Conservation (phyloP, 1,139 yeast species). For the Candida albicans region DNA sequence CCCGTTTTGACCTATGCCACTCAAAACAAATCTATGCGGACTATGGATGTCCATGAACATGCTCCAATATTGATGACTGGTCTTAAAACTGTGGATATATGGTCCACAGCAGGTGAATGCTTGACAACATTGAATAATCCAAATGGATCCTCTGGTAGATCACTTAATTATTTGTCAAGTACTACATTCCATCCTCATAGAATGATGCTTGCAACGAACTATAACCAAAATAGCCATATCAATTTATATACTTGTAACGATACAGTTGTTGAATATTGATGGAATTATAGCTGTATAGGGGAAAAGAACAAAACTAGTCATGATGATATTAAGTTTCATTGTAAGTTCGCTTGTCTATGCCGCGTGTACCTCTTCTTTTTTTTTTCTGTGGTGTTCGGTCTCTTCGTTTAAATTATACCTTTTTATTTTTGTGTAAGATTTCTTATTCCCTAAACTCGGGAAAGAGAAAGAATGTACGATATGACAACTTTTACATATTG, state of each 20-base stretch:
- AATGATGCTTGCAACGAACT: slow-evolving; percentile 87
- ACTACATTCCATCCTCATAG: slow-evolving; percentile 90
- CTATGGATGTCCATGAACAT: slow-evolving; percentile 88
- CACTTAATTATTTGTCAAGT: slow-evolving; percentile 58
- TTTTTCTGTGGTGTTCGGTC: background rate
- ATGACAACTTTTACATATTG: background rate
- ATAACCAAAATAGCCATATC: slow-evolving; percentile 75
- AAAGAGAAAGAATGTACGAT: background rate
- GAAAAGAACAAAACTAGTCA: too few species aligned
- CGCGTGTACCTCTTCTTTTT: background rate
- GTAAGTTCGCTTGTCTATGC: background rate
- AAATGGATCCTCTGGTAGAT: slow-evolving; percentile 38
- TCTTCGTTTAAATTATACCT: background rate
- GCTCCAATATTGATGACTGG: slow-evolving; percentile 93
- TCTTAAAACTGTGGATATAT: slow-evolving; percentile 73
- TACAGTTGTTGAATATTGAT: slow-evolving; percentile 37
- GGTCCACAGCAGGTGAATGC: slow-evolving; percentile 83
- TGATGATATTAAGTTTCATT: too few species aligned
- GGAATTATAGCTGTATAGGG: background rate
- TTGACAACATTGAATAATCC: slow-evolving; percentile 64
- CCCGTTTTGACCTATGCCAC: slow-evolving; percentile 66
- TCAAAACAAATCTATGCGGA: slow-evolving; percentile 65
- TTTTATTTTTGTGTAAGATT: background rate
- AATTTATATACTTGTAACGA: slow-evolving; percentile 56
- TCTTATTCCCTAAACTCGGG: background rate